Conservation (phyloP, 2,329 filamentous ascomycete species). For the Ophiocordyceps camponoti-floridani region DNA sequence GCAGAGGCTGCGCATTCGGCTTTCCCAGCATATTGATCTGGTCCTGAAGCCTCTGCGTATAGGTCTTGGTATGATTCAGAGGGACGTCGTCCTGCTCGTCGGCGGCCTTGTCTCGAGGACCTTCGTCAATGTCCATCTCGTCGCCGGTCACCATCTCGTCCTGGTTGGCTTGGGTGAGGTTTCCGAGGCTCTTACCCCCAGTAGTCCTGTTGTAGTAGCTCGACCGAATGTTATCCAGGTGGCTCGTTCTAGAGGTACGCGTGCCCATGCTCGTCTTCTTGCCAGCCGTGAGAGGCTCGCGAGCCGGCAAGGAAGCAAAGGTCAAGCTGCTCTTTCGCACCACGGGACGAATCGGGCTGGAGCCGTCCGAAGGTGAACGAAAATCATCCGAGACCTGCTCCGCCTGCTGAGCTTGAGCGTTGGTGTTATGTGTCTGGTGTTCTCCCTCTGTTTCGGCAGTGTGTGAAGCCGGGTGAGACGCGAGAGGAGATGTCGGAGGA, state of each 20-base stretch:
- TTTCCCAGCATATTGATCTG: slow-evolving; percentile 64
- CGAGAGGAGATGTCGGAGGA: background rate
- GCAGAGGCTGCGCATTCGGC: slow-evolving; percentile 13
- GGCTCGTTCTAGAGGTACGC: slow-evolving; percentile 57
- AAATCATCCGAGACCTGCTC: slow-evolving; percentile 21
- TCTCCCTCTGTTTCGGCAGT: background rate
- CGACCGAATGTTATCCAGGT: slow-evolving; percentile 53
- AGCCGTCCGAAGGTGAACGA: slow-evolving; percentile 47
- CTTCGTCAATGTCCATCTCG: slow-evolving; percentile 32
- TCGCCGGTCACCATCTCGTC: slow-evolving; percentile 29
- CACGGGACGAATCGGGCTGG: slow-evolving; percentile 57
- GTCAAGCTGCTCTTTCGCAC: slow-evolving; percentile 89
- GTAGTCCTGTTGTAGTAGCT: slow-evolving; percentile 61
- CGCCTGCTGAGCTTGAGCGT: background rate
- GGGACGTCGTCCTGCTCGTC: slow-evolving; percentile 27
- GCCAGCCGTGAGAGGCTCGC: slow-evolving; percentile 71
- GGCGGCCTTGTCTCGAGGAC: slow-evolving; percentile 11
- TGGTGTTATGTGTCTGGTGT: background rate
- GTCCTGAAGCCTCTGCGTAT: slow-evolving; percentile 85
- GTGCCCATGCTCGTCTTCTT: slow-evolving; percentile 54
- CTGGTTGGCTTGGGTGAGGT: slow-evolving; percentile 22
- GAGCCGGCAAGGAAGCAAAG: slow-evolving; percentile 80
- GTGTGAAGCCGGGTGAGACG: background rate
- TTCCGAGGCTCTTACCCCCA: slow-evolving; percentile 53
- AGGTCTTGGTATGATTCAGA: slow-evolving; percentile 57